Conservation (phyloP, 495 filamentous ascomycete species). For the Corynascus novoguineensis region DNA sequence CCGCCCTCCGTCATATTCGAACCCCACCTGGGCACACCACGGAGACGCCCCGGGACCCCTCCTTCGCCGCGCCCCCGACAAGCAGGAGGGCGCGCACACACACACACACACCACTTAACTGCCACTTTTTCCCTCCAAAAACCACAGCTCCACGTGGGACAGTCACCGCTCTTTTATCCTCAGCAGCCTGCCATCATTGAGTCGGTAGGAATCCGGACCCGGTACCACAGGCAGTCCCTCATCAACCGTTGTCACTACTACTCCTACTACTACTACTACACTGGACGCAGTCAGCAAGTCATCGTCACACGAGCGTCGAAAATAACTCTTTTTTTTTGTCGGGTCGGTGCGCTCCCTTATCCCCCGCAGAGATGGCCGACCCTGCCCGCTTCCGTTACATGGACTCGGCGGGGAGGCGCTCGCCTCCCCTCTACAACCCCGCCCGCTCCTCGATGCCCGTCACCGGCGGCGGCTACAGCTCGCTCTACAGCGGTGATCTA, state of each 20-base stretch:
- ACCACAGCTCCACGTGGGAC: conserved; percentile 11
- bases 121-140: conserved; percentile 3
- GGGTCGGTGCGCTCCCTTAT: neutral
- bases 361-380: conserved; percentile 37
- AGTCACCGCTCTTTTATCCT: conserved; percentile 9
- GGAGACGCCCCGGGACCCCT: conserved; percentile 2
- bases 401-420: conserved; percentile 35
- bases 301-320: neutral
- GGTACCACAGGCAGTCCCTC: neutral
- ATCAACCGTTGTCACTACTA: neutral
- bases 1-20: conserved; percentile 8
- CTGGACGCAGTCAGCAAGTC: neutral
- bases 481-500: conserved; percentile 40
- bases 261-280: too few relatives aligned
- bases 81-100: conserved; percentile 4
- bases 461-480: conserved; percentile 35
- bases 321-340: neutral
- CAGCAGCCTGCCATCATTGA: neutral
- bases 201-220: neutral
- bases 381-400: conserved; percentile 32
- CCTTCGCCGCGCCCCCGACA: conserved; percentile 17
- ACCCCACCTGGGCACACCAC: conserved; percentile 15
- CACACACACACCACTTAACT: conserved; percentile 10
- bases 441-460: conserved; percentile 45
- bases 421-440: conserved; percentile 42